Conservation (phyloP, 1,139 yeast species). For the Trichomonascaceae sp. region DNA sequence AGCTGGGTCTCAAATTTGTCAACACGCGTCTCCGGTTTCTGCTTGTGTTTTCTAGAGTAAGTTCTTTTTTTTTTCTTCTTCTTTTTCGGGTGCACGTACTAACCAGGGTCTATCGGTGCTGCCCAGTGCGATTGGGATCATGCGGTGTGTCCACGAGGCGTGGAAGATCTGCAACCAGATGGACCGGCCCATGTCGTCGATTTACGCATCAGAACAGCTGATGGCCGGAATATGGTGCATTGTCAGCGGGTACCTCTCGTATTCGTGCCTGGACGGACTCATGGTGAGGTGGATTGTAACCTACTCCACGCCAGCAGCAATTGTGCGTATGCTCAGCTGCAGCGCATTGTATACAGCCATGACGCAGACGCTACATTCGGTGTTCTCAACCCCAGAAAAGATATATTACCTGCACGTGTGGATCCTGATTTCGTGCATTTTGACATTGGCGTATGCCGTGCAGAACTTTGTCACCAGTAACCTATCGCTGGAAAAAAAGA, state of each 20-base stretch:
- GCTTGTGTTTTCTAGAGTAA: constrained; percentile 27
- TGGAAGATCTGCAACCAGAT: constrained; percentile 16
- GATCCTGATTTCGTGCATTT: constrained; percentile 75
- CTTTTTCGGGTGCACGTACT: constrained; percentile 1
- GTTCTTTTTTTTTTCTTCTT: constrained; percentile 4
- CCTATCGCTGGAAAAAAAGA: constrained; percentile 39
- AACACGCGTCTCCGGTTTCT: constrained; percentile 68
- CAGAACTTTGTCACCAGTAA: constrained; percentile 88
- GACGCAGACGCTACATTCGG: constrained; percentile 53
- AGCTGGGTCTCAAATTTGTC: constrained; percentile 49
- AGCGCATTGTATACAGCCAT: constrained; percentile 58
- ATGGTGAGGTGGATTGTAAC: constrained; percentile 89
- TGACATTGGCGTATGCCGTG: constrained; percentile 70
- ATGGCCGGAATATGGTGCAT: constrained; percentile 37
- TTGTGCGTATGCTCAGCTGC: constrained; percentile 72
- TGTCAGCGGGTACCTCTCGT: constrained; percentile 75
- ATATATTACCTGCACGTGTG: constrained; percentile 75
- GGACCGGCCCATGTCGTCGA: constrained; percentile 15
- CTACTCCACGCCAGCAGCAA: constrained; percentile 78
- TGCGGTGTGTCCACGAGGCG: constrained; percentile 41
- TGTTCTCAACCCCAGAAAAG: constrained; percentile 29
- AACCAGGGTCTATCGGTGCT: constrained; percentile 51
- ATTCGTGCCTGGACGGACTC: constrained; percentile 73
- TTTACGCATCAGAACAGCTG: constrained; percentile 27
- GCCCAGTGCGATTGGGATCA: constrained; percentile 48